Conservation (phyloP, 306 rosid species). For the Lupinus albus region DNA sequence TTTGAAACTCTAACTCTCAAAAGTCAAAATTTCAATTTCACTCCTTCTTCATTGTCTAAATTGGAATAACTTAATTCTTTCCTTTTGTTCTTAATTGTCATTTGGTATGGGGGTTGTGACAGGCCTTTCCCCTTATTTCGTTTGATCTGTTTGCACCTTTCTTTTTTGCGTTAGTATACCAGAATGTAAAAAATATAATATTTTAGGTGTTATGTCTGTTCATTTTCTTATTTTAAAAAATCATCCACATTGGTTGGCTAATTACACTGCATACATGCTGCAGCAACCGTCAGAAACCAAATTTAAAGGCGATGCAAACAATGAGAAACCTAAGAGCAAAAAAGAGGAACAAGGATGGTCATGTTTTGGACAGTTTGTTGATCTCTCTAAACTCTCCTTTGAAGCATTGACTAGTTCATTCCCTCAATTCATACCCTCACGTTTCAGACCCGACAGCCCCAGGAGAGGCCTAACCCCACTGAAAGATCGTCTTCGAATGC, state of each 20-base stretch:
- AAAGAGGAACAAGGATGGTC: slow-evolving; percentile 93
- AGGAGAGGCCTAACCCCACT: slow-evolving; percentile 67
- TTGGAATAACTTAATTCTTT: not conserved
- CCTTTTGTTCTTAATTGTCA: not conserved
- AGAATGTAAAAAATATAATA: not conserved
- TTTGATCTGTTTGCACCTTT: not conserved
- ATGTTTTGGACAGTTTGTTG: slow-evolving; percentile 74
- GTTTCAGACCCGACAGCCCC: slow-evolving; percentile 48
- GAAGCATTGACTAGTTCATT: slow-evolving; percentile 56
- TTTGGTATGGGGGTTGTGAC: not conserved
- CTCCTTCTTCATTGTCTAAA: not conserved
- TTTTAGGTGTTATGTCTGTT: slow-evolving; percentile 2
- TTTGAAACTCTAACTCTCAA: not conserved
- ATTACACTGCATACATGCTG: not conserved
- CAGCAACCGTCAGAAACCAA: slow-evolving; percentile 48
- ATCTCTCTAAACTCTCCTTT: slow-evolving; percentile 72
- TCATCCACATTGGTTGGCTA: too few species aligned
- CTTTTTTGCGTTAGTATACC: not conserved
- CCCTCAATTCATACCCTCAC: slow-evolving; percentile 60
- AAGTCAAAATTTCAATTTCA: slow-evolving; percentile 16
- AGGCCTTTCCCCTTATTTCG: not conserved
- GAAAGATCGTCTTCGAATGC: slow-evolving; percentile 79
- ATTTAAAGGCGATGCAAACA: slow-evolving; percentile 53
- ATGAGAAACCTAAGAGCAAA: slow-evolving; percentile 46
- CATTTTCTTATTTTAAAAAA: not conserved